These are phyloP conservation scores for Dothistroma septosporum DNA, from an alignment of 2,329 filamentous ascomycete species.

Conservation along the genomic window DNA sequence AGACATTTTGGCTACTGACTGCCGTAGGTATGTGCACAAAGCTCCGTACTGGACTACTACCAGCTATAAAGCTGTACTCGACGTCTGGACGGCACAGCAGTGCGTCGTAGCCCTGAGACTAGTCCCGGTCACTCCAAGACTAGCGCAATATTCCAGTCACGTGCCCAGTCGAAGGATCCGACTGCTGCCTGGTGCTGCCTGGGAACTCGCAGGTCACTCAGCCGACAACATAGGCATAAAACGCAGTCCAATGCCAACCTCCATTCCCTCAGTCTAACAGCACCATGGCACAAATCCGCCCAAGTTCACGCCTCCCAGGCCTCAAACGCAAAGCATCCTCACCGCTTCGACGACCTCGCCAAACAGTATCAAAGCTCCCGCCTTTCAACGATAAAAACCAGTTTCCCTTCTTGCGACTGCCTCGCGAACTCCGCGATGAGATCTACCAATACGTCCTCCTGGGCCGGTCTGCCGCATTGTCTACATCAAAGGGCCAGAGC, in stretches of 20 bases:
- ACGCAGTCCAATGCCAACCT: background rate
- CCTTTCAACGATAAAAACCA: background rate
- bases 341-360: background rate
- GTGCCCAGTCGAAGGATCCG: background rate
- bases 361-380: background rate
- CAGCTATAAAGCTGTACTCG: too few relatives aligned
- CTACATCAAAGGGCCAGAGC: background rate
- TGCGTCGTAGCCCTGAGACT: too few relatives aligned
- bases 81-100: too few relatives aligned
- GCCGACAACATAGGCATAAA: background rate
- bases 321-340: background rate
- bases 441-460: constrained; percentile 29
- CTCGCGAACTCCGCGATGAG: constrained; percentile 38
- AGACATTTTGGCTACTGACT: background rate
- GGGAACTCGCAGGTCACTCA: background rate
- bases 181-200: background rate
- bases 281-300: background rate
- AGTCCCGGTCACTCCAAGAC: too few relatives aligned
- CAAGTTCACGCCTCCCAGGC: background rate
- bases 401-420: constrained; percentile 34
- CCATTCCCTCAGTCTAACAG: background rate
- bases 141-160: background rate
- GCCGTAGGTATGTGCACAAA: background rate
- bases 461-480: background rate
- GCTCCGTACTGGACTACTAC: too few relatives aligned